Conservation (phyloP, 1,284 basidiomycete genomes). For the Ceratobasidium sp. region DNA sequence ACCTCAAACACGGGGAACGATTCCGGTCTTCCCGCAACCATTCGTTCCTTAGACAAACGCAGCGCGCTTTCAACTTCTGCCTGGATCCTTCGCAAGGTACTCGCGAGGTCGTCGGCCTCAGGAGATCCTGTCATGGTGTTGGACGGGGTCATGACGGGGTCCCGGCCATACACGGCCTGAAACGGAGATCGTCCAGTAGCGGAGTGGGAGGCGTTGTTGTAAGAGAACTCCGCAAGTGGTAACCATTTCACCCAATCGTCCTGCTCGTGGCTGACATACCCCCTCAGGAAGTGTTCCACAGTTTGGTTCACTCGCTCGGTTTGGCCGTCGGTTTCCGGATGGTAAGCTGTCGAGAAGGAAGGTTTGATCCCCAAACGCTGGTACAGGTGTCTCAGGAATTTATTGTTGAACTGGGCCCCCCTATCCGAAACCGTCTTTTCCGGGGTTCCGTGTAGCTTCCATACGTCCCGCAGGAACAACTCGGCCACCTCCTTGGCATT, state of each 20-base stretch:
- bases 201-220: conserved; percentile 42
- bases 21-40: conserved; percentile 21
- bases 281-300: conserved; percentile 49
- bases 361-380: conserved; percentile 42
- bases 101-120: conserved; percentile 47
- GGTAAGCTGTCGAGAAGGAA: conserved; percentile 51
- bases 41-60: conserved; percentile 48
- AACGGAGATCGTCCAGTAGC: conserved; percentile 55
- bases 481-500: conserved; percentile 35
- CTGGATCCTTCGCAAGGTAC: conserved; percentile 47
- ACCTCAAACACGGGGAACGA: conserved; percentile 51
- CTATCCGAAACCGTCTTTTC: conserved; percentile 49
- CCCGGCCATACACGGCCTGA: conserved; percentile 56
- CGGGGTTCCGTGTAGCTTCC: conserved; percentile 48
- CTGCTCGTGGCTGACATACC: conserved; percentile 47
- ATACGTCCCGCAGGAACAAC: no score
- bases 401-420: conserved; percentile 48
- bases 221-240: conserved; percentile 48
- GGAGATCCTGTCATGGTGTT: conserved; percentile 50
- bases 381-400: conserved; percentile 46
- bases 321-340: conserved; percentile 54
- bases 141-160: conserved; percentile 50
- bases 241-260: conserved; percentile 48
- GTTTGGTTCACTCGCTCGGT: conserved; percentile 53
- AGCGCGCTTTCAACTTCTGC: conserved; percentile 52